A percentile compares a stretch with the other conserved stretches of the same genome.
Evolutionary conservation across 805 yeast species (phyloP).

Genomic region (Ogataea trehalophila): DNA sequence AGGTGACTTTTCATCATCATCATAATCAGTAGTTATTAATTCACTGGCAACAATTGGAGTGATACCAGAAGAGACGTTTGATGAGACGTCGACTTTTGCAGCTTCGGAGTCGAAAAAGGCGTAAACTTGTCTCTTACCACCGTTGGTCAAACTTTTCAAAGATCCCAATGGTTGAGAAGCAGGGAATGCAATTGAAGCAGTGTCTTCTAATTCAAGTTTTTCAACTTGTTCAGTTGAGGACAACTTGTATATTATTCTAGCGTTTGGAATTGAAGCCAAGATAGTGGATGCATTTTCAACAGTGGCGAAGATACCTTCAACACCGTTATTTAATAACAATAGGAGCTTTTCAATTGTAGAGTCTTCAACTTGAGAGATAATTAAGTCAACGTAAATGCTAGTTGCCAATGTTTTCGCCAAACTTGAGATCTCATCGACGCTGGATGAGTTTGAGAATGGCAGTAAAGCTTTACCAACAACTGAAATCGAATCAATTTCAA

Average conservation of each 20-base stretch:
- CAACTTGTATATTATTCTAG: slow-evolving; percentile 27
- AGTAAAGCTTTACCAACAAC: slow-evolving; percentile 29
- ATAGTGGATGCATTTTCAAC: slow-evolving; percentile 15
- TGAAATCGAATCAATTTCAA: slow-evolving; percentile 12
- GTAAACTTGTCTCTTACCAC: slow-evolving; percentile 15
- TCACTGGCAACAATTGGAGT: slow-evolving; percentile 31
- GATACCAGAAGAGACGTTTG: slow-evolving; percentile 30
- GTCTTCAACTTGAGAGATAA: slow-evolving; percentile 13
- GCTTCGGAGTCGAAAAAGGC: slow-evolving; percentile 3
- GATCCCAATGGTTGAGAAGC: slow-evolving; percentile 14
- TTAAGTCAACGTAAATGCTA: slow-evolving; percentile 24
- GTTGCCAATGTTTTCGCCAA: slow-evolving; percentile 13
- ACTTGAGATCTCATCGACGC: slow-evolving; percentile 11
- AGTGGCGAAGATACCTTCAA: slow-evolving; percentile 22
- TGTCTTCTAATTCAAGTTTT: slow-evolving; percentile 14
- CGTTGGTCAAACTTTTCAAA: slow-evolving; percentile 6
- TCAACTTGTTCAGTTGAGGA: slow-evolving; percentile 13
- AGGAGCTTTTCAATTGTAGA: slow-evolving; percentile 16
- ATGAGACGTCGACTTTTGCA: slow-evolving; percentile 11
- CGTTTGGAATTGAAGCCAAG: slow-evolving; percentile 29
- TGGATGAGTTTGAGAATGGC: slow-evolving; percentile 11
- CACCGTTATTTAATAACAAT: slow-evolving; percentile 29
- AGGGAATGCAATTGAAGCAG: slow-evolving; percentile 19
- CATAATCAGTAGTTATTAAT: slow-evolving; percentile 32
- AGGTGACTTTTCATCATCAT: slow-evolving; percentile 7